A percentile compares a stretch with the other conserved stretches of the same genome.
phyloP scores from a whole-genome alignment of 2,329 filamentous ascomycete genomes.

The Nemania sp. region DNA sequence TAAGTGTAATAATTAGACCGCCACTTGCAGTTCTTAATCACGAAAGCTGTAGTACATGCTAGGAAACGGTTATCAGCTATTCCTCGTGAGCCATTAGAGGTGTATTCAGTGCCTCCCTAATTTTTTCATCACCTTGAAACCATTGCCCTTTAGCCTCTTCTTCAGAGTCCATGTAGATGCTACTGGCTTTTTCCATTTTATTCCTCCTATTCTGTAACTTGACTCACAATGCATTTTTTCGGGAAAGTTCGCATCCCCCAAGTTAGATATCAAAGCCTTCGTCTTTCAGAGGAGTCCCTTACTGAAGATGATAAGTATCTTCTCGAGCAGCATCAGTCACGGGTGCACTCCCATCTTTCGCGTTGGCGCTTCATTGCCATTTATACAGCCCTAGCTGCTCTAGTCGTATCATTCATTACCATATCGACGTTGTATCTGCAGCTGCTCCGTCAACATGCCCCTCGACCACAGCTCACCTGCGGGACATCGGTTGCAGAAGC shows the following conservation, averaged over 20 bases:
- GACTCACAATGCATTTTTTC: not conserved
- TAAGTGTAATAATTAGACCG: not conserved
- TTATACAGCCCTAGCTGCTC: not conserved
- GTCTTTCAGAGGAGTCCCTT: conserved; percentile 10
- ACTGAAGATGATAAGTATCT: not conserved
- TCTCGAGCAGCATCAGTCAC: not conserved
- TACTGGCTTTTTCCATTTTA: not conserved
- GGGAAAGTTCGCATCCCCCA: not conserved
- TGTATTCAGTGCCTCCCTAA: not conserved
- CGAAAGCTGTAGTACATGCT: not conserved
- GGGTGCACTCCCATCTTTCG: not conserved
- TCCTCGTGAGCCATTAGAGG: no score
- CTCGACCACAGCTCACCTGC: not conserved
- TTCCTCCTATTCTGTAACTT: not conserved
- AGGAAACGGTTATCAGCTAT: not conserved
- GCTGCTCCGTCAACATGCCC: not conserved
- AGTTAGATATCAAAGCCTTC: conserved; percentile 1
- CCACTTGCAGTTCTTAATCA: not conserved
- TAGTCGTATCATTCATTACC: not conserved
- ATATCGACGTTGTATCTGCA: conserved; percentile 3
- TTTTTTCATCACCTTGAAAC: not conserved
- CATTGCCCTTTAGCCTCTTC: not conserved
- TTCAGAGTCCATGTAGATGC: not conserved
- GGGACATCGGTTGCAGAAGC: not conserved
- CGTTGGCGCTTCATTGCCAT: not conserved